Evolutionary conservation across 495 filamentous ascomycete species (phyloP).

Genomic region (Jackrogersella minutella): DNA sequence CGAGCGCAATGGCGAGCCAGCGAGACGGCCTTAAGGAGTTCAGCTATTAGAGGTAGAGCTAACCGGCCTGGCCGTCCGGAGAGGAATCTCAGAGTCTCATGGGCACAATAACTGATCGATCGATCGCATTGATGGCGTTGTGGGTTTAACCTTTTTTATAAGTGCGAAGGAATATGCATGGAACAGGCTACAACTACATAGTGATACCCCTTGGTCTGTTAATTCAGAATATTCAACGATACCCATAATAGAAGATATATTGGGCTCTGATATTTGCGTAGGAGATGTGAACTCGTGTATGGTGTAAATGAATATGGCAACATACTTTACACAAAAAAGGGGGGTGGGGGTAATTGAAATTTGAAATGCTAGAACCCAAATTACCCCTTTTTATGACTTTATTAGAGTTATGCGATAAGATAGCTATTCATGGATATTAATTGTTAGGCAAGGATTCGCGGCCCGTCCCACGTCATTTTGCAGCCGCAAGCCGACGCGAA

Average conservation of each 20-base stretch:
- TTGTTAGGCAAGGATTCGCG: slow-evolving; percentile 23
- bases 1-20: slow-evolving; percentile 36
- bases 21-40: slow-evolving; percentile 35
- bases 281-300: background rate
- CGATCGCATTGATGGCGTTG: slow-evolving; percentile 10
- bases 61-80: slow-evolving; percentile 33
- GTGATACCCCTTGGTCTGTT: slow-evolving; percentile 30
- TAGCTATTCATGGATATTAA: background rate
- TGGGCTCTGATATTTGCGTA: background rate
- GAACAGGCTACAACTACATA: slow-evolving; percentile 20
- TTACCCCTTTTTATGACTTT: background rate
- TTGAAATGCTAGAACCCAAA: background rate
- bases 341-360: no score
- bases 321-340: no score
- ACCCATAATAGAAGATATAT: slow-evolving; percentile 19
- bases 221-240: slow-evolving; percentile 14
- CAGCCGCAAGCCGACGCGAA: slow-evolving; percentile 37
- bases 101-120: slow-evolving; percentile 35
- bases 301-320: background rate
- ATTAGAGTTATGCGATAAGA: slow-evolving; percentile 3
- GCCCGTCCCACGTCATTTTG: slow-evolving; percentile 43
- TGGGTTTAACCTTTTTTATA: slow-evolving; percentile 7
- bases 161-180: slow-evolving; percentile 21
- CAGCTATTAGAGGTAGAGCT: slow-evolving; percentile 30
- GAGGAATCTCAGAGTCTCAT: slow-evolving; percentile 45